Evolutionary conservation across 305 asterid genomes (phyloP).

Genomic region (Caryopteris hybrid): DNA sequence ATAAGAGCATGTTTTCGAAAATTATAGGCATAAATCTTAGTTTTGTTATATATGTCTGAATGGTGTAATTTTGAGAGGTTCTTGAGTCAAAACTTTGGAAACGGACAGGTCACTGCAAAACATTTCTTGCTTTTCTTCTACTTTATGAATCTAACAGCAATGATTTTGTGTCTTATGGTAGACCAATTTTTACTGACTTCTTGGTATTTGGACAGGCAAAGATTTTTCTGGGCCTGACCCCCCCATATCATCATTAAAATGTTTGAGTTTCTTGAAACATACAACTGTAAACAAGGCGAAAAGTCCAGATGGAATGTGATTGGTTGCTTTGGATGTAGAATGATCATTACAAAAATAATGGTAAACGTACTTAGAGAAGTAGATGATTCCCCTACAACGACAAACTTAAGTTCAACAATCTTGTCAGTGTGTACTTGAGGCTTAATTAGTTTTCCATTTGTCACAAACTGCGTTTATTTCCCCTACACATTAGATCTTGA

Average conservation of each 20-base stretch:
- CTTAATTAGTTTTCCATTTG: neutral
- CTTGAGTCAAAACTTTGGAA: conserved; percentile 28
- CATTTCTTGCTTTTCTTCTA: conserved; percentile 8
- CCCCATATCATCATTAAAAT: conserved; percentile 6
- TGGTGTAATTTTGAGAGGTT: neutral
- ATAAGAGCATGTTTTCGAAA: neutral
- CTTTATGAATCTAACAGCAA: neutral
- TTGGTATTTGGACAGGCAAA: conserved; percentile 27
- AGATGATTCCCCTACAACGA: neutral
- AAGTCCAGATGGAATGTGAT: conserved; percentile 7
- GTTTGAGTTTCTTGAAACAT: conserved; percentile 11
- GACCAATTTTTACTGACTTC: conserved; percentile 23
- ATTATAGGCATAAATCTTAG: neutral
- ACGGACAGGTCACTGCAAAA: conserved; percentile 20
- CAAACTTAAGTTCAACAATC: conserved; percentile 2
- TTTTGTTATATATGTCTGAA: neutral
- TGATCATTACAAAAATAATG: conserved; percentile 18
- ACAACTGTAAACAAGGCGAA: neutral
- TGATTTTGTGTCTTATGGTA: conserved; percentile 10
- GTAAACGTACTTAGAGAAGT: conserved; percentile 10
- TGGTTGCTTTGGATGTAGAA: conserved; percentile 3
- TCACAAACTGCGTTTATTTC: neutral
- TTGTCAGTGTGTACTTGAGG: conserved; percentile 12
- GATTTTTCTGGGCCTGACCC: neutral
- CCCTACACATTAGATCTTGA: too few species aligned